phyloP scores from a whole-genome alignment of 176 grass and related monocot genomes.

The Bonia amplexicaulis region DNA sequence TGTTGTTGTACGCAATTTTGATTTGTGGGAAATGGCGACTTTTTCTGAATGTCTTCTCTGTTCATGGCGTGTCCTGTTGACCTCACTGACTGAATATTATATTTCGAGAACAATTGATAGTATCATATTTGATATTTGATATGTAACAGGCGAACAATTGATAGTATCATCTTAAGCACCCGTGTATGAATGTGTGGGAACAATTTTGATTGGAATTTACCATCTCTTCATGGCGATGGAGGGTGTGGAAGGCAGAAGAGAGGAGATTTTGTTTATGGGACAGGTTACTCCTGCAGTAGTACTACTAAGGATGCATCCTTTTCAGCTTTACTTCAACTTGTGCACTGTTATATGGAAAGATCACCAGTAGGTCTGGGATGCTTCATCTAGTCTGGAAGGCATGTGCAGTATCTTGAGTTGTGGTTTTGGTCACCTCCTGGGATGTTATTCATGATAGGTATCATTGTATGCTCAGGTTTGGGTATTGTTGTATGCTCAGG shows the following conservation, averaged over 20 bases:
- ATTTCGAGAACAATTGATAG: background rate
- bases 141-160: background rate
- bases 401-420: background rate
- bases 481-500: background rate
- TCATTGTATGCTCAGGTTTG: background rate
- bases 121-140: background rate
- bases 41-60: background rate
- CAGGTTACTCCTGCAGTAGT: slow-evolving; percentile 18
- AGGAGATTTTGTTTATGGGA: slow-evolving; percentile 22
- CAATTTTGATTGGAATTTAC: background rate
- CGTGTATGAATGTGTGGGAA: background rate
- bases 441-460: background rate
- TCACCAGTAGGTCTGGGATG: background rate
- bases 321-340: slow-evolving; percentile 36
- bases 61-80: background rate
- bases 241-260: background rate
- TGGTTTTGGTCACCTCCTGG: slow-evolving; percentile 12
- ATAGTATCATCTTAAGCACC: background rate
- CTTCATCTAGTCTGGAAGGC: background rate
- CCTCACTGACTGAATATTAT: background rate
- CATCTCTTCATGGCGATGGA: background rate
- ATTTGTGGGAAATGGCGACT: background rate
- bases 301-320: slow-evolving; percentile 26
- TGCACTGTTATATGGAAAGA: background rate
- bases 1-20: background rate